Percentiles rank a stretch among this genome's conserved stretches.
Conservation (phyloP, 805 yeast species). For the Suhomyces kilbournensis region DNA sequence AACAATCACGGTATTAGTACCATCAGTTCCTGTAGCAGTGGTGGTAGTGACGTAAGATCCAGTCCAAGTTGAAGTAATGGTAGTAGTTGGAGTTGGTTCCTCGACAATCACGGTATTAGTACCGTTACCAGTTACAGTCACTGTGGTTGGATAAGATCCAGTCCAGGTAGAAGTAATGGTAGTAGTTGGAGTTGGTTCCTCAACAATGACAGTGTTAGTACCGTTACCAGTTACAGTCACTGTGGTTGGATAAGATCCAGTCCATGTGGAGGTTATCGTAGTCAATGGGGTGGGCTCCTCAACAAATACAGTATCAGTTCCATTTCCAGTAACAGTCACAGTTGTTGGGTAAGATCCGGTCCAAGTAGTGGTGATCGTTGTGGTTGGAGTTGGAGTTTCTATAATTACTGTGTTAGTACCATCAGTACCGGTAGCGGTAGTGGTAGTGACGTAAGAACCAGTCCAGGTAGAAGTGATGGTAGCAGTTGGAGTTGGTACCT, state of each 20-base stretch:
- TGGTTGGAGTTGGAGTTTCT: conserved; percentile 12
- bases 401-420: conserved; percentile 13
- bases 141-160: conserved; percentile 19
- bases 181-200: neutral
- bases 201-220: neutral
- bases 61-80: conserved; percentile 8
- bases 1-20: neutral
- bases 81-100: conserved; percentile 12
- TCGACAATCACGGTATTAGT: conserved; percentile 13
- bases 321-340: conserved; percentile 7
- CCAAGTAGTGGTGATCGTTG: conserved; percentile 11
- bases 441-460: conserved; percentile 5
- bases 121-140: conserved; percentile 8
- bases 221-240: conserved; percentile 8
- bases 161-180: conserved; percentile 12
- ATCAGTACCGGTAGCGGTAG: conserved; percentile 5
- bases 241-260: neutral
- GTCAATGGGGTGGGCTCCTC: conserved; percentile 14
- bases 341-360: conserved; percentile 4
- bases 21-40: conserved; percentile 7
- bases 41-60: conserved; percentile 7
- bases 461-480: conserved; percentile 8
- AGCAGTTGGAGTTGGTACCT: conserved; percentile 11
- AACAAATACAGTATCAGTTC: conserved; percentile 11
- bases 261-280: conserved; percentile 11